These are phyloP conservation scores for Scenedesmus sp. DNA, from an alignment of 163 green algal species.

Conservation along the genomic window DNA sequence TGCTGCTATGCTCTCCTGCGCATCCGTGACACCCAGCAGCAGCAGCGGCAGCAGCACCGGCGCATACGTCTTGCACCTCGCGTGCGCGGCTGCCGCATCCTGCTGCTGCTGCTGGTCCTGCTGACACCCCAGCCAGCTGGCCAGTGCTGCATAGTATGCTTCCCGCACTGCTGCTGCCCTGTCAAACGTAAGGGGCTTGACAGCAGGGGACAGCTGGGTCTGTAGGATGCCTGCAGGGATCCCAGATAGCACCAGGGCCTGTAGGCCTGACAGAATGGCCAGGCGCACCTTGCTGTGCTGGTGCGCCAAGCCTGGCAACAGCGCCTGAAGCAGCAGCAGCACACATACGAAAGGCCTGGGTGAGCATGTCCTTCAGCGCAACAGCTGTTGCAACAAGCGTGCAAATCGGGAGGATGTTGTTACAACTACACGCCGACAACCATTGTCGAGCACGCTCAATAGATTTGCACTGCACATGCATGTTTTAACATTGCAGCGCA, in stretches of 20 bases:
- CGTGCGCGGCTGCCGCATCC: slow-evolving; percentile 9
- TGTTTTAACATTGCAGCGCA: too few relatives aligned
- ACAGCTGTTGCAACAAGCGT: not conserved
- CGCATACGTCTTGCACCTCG: slow-evolving; percentile 45
- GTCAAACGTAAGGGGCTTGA: slow-evolving; percentile 72
- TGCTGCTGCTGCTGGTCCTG: slow-evolving; percentile 55
- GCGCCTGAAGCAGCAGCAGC: not conserved
- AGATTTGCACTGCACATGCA: too few relatives aligned
- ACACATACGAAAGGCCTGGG: not conserved
- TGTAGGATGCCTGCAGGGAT: slow-evolving; percentile 49
- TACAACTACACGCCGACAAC: not conserved
- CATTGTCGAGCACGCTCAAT: too few relatives aligned
- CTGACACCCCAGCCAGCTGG: slow-evolving; percentile 68
- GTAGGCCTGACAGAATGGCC: slow-evolving; percentile 63
- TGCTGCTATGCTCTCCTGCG: slow-evolving; percentile 45
- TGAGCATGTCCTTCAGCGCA: not conserved
- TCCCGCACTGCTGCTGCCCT: slow-evolving; percentile 61
- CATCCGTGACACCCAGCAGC: slow-evolving; percentile 76
- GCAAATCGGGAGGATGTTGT: too few relatives aligned
- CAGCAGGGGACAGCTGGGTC: slow-evolving; percentile 56
- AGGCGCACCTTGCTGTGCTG: slow-evolving; percentile 78
- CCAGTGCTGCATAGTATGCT: slow-evolving; percentile 62
- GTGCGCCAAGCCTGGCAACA: slow-evolving; percentile 67
- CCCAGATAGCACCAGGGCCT: slow-evolving; percentile 55
- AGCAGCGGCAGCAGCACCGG: slow-evolving; percentile 73